Percentiles rank a stretch among this genome's conserved stretches.
phyloP scores from a whole-genome alignment of 805 yeast species.

The Yarrowia sp. region DNA sequence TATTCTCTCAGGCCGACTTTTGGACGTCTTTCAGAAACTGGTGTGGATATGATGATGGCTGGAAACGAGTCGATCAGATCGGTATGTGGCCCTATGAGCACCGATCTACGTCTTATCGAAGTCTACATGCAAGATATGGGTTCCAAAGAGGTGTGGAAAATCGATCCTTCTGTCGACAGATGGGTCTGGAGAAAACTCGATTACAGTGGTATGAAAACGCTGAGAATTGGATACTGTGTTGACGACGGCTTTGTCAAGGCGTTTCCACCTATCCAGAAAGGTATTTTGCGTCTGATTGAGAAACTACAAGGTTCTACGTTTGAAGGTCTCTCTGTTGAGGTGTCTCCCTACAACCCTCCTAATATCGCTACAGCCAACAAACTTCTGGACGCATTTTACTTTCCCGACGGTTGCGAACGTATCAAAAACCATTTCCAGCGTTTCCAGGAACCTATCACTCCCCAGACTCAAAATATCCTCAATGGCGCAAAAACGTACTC shows the following conservation, averaged over 20 bases:
- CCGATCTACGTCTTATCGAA: conserved; percentile 41
- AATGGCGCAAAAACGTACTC: conserved; percentile 20
- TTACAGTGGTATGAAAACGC: conserved; percentile 34
- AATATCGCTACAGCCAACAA: conserved; percentile 45
- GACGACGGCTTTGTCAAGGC: conserved; percentile 50
- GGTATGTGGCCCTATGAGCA: conserved; percentile 50
- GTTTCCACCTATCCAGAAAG: conserved; percentile 54
- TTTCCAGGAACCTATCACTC: conserved; percentile 27
- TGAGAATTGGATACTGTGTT: conserved; percentile 46
- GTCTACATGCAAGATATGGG: conserved; percentile 42
- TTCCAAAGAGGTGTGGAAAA: conserved; percentile 45
- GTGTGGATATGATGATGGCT: conserved; percentile 38
- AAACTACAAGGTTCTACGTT: conserved; percentile 46
- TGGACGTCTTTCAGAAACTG: conserved; percentile 44
- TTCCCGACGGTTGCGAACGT: conserved; percentile 48
- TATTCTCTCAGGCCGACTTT: conserved; percentile 50
- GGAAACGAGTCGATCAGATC: conserved; percentile 43
- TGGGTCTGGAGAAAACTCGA: conserved; percentile 45
- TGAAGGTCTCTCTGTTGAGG: neutral
- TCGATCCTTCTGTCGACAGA: conserved; percentile 48
- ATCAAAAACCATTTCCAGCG: conserved; percentile 36
- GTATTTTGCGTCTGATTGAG: conserved; percentile 49
- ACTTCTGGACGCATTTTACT: conserved; percentile 49
- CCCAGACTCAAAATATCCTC: conserved; percentile 38
- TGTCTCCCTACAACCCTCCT: neutral